These are phyloP conservation scores for Aspergillus biplanus DNA, from an alignment of 495 filamentous ascomycete species.

Conservation along the genomic window DNA sequence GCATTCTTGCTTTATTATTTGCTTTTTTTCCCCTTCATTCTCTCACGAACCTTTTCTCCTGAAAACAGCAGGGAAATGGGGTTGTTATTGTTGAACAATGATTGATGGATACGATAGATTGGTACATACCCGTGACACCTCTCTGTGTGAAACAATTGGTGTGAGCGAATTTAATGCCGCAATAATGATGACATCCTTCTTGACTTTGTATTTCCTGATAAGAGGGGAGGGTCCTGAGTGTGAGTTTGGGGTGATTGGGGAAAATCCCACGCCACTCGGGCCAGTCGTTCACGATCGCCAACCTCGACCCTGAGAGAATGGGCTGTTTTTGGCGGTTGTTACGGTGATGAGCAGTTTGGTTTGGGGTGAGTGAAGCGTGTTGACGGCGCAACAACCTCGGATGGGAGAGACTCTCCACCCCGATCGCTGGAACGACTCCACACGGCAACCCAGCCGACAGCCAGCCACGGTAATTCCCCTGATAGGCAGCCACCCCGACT, in stretches of 20 bases:
- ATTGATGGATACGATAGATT: slow-evolving; percentile 9
- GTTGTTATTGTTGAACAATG: not conserved
- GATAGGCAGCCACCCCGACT: no score
- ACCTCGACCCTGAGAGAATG: not conserved
- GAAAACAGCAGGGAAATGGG: not conserved
- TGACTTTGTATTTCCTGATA: not conserved
- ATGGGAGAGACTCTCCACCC: slow-evolving; percentile 21
- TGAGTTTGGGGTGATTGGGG: not conserved
- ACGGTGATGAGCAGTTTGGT: not conserved
- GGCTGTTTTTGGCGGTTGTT: slow-evolving; percentile 2
- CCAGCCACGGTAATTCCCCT: slow-evolving; percentile 16
- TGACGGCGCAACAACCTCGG: slow-evolving; percentile 25
- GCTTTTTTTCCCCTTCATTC: not conserved
- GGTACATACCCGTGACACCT: not conserved
- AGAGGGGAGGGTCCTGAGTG: not conserved
- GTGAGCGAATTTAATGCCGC: not conserved
- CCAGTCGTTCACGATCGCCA: not conserved
- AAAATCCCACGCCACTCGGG: not conserved
- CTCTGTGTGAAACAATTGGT: not conserved
- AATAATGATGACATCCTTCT: not conserved
- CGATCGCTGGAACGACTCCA: slow-evolving; percentile 27
- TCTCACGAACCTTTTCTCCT: not conserved
- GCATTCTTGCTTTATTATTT: slow-evolving; percentile 2
- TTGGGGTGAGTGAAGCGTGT: slow-evolving; percentile 4
- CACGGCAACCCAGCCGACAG: slow-evolving; percentile 22